A percentile compares a stretch with the other conserved stretches of the same genome.
phyloP scores from a whole-genome alignment of 2,329 filamentous ascomycete species.

The Metarhizium rileyi region DNA sequence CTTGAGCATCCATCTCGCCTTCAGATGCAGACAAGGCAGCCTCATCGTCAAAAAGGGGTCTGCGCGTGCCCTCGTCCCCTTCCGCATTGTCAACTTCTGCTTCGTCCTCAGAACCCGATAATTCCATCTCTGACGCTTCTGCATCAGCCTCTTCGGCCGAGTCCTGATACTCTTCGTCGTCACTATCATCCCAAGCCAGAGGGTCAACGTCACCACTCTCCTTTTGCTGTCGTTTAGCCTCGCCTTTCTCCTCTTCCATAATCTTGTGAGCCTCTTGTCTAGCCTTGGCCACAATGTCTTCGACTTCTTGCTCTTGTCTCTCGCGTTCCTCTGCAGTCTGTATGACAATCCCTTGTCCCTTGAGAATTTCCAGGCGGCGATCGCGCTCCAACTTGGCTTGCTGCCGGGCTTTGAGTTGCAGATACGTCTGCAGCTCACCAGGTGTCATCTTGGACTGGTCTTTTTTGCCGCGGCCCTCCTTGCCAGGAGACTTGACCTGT shows the following conservation, averaged over 20 bases:
- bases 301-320: slow-evolving; percentile 70
- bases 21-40: slow-evolving; percentile 26
- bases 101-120: slow-evolving; percentile 35
- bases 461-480: slow-evolving; percentile 33
- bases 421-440: slow-evolving; percentile 55
- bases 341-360: slow-evolving; percentile 68
- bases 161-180: slow-evolving; percentile 41
- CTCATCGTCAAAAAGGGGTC: slow-evolving; percentile 29
- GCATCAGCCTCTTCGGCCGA: slow-evolving; percentile 27
- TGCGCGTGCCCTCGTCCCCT: slow-evolving; percentile 14
- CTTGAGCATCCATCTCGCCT: slow-evolving; percentile 12
- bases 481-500: slow-evolving; percentile 56
- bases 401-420: slow-evolving; percentile 63
- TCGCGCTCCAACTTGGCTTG: slow-evolving; percentile 73
- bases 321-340: slow-evolving; percentile 83
- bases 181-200: slow-evolving; percentile 47
- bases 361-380: slow-evolving; percentile 65
- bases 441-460: slow-evolving; percentile 52
- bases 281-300: slow-evolving; percentile 80
- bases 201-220: slow-evolving; percentile 38
- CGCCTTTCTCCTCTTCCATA: slow-evolving; percentile 64
- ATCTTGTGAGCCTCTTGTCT: slow-evolving; percentile 67
- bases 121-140: slow-evolving; percentile 29
- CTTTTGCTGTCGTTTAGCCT: slow-evolving; percentile 54
- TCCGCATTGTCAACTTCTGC: slow-evolving; percentile 20